Evolutionary conservation across 768 basidiomycete species (phyloP), one percentile per base, ranked within the genome.

Genomic region (Russula ochroleuca): DNA sequence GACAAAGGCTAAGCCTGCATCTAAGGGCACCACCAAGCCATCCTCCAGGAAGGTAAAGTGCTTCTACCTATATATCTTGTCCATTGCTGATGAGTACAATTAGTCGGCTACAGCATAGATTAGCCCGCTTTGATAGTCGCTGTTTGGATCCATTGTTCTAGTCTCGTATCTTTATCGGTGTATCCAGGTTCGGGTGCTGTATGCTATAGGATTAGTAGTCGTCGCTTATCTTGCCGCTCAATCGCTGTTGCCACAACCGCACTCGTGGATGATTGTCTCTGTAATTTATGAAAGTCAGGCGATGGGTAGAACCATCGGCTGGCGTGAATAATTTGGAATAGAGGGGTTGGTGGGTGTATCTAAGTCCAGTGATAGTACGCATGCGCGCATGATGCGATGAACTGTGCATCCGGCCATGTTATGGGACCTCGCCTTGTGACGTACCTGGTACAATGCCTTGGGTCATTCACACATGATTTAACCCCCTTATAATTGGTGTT

Each of bases 161-260:
- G 61, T 64, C 13, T 33, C 25, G 43, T 64, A 59, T 67, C 33
- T 56, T 64, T 67, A 67, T 67, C 45, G n/a, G 62, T 67, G 65
- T 67, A 67, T 59, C 56, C 51, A 43, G 57, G 49, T 63, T 21
- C 25, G 25, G 61, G 57, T 63, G 58, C 48, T 63, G 65, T 68
- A 68, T 67, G 67, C 51, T 68, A 68, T 68, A 67, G 38, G 54
- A 68, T 68, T 68, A 68, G 64, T 65, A 60, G 63, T 68, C 19
- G 38, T n/a, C 40, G 17, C 11, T 38, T 38, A 38, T 56, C 43
- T 59, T 60, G 31, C 47, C 33, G n/a, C 31, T 51, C n/a, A 41
- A 51, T 61, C 25, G 40, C 21, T n/a, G 48, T 45, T 9, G 45
- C 47, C 23, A 55, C 37, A 40, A 17, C 7, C 45, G 19, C 25